These are phyloP conservation scores for Phaeodactylum tricornutum DNA, from an alignment of 108 stramenopile species.

Conservation along the genomic window DNA sequence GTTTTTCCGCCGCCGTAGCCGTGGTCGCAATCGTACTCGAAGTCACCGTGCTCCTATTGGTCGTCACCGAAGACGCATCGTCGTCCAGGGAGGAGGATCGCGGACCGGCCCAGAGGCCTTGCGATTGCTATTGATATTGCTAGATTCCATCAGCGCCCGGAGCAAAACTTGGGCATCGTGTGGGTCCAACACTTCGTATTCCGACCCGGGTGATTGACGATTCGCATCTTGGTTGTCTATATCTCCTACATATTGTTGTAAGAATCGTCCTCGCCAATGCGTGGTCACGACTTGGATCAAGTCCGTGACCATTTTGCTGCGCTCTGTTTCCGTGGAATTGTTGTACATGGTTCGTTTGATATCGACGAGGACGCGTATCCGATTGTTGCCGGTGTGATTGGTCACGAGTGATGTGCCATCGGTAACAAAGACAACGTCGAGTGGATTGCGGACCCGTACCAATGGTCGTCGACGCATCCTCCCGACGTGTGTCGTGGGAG, in stretches of 20 bases:
- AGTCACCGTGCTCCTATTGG: not conserved
- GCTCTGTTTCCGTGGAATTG: not conserved
- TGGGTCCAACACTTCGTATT: not conserved
- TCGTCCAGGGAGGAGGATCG: too few species aligned
- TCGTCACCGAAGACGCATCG: not conserved
- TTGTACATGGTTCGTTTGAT: not conserved
- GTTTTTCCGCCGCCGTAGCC: not conserved
- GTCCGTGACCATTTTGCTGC: not conserved
- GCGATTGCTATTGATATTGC: too few species aligned
- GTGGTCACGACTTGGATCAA: not conserved
- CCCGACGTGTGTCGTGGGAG: too few species aligned
- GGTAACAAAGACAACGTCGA: not conserved
- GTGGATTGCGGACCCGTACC: not conserved
- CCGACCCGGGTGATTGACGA: not conserved
- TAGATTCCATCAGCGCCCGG: not conserved
- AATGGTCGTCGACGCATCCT: too few species aligned
- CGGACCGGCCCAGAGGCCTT: too few species aligned
- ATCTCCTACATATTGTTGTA: not conserved
- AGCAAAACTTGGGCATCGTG: not conserved
- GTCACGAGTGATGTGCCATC: not conserved
- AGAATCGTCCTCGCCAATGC: slow-evolving; percentile 4
- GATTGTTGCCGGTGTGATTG: slow-evolving; percentile 5
- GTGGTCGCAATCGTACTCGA: not conserved
- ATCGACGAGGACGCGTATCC: slow-evolving; percentile 1
- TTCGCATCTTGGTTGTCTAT: not conserved